A percentile compares a stretch with the other conserved stretches of the same genome.
Conservation (phyloP, 306 rosid species). For the Cicer yamashitae region DNA sequence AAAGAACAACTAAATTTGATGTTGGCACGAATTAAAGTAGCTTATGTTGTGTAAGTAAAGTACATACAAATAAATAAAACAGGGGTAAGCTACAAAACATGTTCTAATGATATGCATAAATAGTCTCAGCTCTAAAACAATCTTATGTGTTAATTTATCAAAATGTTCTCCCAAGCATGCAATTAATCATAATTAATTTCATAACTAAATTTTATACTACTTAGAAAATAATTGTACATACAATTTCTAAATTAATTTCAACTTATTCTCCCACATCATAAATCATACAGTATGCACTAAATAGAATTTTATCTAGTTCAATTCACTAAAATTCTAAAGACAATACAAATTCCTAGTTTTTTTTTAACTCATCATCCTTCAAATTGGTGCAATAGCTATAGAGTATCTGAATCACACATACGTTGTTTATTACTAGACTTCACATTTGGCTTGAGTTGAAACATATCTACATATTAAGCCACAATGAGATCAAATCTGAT, state of each 20-base stretch:
- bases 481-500: no score
- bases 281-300: neutral
- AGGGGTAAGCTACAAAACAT: no score
- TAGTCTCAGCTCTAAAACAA: no score
- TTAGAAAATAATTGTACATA: neutral
- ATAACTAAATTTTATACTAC: neutral
- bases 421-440: neutral
- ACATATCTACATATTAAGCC: constrained; percentile 1
- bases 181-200: neutral
- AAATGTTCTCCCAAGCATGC: neutral
- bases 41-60: neutral
- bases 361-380: neutral
- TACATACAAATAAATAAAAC: no score
- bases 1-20: neutral
- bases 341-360: neutral
- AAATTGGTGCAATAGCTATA: neutral
- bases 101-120: no score
- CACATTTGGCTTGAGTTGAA: neutral
- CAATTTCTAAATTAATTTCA: neutral
- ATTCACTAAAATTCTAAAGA: neutral
- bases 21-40: neutral
- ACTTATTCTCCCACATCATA: constrained; percentile 6
- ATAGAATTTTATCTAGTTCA: neutral
- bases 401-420: neutral
- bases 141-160: no score